Evolutionary conservation across 2,329 filamentous ascomycete genomes (phyloP).

Genomic region (Cytospora schulzeri): DNA sequence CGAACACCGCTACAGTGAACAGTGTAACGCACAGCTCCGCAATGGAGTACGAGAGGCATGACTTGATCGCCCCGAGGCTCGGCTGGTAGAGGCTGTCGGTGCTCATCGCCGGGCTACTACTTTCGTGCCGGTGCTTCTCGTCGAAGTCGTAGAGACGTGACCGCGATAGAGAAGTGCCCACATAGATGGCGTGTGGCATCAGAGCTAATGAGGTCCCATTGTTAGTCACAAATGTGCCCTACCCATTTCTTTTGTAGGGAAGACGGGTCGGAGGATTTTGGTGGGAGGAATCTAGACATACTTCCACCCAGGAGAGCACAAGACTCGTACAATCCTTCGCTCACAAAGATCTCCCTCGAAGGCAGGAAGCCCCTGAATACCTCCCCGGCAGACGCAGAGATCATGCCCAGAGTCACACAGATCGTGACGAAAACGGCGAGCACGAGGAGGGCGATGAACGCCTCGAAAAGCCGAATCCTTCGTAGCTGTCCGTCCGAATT

Average conservation of each 20-base stretch:
- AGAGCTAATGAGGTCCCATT: constrained; percentile 44
- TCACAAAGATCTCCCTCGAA: constrained; percentile 57
- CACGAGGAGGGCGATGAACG: constrained; percentile 61
- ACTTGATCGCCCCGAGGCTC: constrained; percentile 68
- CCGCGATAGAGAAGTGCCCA: constrained; percentile 67
- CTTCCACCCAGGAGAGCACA: constrained; percentile 73
- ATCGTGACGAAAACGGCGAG: constrained; percentile 66
- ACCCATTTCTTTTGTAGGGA: neutral
- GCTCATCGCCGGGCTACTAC: constrained; percentile 33
- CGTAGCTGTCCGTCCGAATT: constrained; percentile 58
- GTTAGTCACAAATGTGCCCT: neutral
- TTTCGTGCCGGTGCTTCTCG: constrained; percentile 43
- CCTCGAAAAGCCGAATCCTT: constrained; percentile 60
- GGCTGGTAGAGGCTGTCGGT: constrained; percentile 58
- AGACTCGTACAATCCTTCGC: constrained; percentile 60
- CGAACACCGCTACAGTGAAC: constrained; percentile 78
- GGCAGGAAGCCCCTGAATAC: constrained; percentile 66
- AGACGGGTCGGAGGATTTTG: neutral
- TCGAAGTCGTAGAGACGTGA: constrained; percentile 65
- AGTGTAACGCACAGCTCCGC: constrained; percentile 70
- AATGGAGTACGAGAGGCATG: constrained; percentile 71
- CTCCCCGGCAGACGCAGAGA: constrained; percentile 54
- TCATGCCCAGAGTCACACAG: constrained; percentile 64
- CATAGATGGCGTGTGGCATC: constrained; percentile 66
- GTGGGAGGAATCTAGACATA: neutral